These are phyloP conservation scores for Talaromyces trachyspermus DNA, from an alignment of 495 filamentous ascomycete species.

Conservation along the genomic window DNA sequence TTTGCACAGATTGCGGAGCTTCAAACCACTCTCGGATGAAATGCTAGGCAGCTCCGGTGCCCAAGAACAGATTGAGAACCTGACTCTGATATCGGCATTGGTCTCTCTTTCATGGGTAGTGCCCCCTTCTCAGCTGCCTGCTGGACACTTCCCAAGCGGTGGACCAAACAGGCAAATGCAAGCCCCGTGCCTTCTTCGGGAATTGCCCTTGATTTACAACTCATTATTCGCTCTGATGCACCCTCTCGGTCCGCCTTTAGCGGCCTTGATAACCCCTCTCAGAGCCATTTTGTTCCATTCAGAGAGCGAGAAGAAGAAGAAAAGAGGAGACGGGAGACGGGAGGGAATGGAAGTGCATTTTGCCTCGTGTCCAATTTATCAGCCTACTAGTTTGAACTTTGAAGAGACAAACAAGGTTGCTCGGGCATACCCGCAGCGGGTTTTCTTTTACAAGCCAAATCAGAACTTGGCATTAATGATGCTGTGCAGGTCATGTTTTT, in stretches of 20 bases:
- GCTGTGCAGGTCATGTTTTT: constrained; percentile 49
- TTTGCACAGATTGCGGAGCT: constrained; percentile 69
- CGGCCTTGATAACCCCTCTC: constrained; percentile 4
- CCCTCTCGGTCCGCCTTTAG: constrained; percentile 25
- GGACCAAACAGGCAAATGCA: too few relatives aligned
- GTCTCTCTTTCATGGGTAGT: constrained; percentile 61
- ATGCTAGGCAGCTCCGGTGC: constrained; percentile 43
- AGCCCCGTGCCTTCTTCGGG: background rate
- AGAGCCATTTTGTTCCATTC: background rate
- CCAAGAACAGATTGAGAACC: constrained; percentile 44
- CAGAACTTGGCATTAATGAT: background rate
- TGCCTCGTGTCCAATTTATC: too few relatives aligned
- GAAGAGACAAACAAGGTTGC: background rate
- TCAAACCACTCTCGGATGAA: constrained; percentile 53
- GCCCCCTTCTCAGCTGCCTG: constrained; percentile 11
- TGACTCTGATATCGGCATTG: constrained; percentile 52
- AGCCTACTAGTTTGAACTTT: background rate
- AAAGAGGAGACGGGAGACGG: background rate
- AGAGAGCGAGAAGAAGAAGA: too few relatives aligned
- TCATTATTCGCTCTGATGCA: constrained; percentile 18
- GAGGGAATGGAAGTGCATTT: background rate
- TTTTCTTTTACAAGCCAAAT: background rate
- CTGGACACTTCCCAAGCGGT: background rate
- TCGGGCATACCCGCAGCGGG: constrained; percentile 5
- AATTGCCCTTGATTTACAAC: constrained; percentile 10